phyloP scores from a whole-genome alignment of 2,329 filamentous ascomycete species.

The Aspergillus japonicus region DNA sequence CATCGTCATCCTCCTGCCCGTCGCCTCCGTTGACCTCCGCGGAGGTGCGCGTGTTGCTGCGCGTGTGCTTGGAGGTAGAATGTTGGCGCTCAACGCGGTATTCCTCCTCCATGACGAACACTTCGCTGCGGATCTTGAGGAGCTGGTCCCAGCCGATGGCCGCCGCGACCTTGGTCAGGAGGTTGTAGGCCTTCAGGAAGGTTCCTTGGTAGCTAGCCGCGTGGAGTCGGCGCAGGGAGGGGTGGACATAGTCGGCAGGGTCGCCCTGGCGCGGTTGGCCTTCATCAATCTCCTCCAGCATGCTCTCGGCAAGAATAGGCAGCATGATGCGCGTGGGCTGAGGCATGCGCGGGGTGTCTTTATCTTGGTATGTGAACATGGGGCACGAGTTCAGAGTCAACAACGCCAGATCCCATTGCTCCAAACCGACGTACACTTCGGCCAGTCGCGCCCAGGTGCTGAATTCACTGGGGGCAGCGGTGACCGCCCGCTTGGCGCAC shows the following conservation, averaged over 20 bases:
- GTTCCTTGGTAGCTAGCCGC: constrained; percentile 91
- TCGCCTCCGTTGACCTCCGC: constrained; percentile 38
- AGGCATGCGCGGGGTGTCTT: constrained; percentile 91
- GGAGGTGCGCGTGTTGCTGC: constrained; percentile 28
- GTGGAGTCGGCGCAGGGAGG: constrained; percentile 78
- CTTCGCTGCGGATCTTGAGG: constrained; percentile 88
- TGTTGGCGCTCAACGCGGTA: constrained; percentile 73
- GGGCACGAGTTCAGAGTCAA: constrained; percentile 96
- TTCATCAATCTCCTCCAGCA: constrained; percentile 94
- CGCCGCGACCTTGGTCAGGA: constrained; percentile 91
- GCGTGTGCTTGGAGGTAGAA: constrained; percentile 20
- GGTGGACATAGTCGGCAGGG: constrained; percentile 81
- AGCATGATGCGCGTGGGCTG: constrained; percentile 85
- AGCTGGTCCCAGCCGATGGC: constrained; percentile 98
- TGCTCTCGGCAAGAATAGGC: constrained; percentile 81
- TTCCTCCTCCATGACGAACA: constrained; percentile 99
- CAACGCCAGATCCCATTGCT: constrained; percentile 94
- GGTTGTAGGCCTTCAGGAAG: constrained; percentile 89
- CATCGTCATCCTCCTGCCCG: constrained; percentile 29
- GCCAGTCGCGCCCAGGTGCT: constrained; percentile 92
- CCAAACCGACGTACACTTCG: constrained; percentile 88
- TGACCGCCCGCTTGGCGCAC: constrained; percentile 90
- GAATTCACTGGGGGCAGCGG: constrained; percentile 94
- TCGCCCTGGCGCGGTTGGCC: constrained; percentile 70
- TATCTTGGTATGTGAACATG: constrained; percentile 99